Evolutionary conservation across 169 alveolate genomes (phyloP), one percentile per base, ranked within the genome.

Genomic region (Plasmodium vinckei): DNA sequence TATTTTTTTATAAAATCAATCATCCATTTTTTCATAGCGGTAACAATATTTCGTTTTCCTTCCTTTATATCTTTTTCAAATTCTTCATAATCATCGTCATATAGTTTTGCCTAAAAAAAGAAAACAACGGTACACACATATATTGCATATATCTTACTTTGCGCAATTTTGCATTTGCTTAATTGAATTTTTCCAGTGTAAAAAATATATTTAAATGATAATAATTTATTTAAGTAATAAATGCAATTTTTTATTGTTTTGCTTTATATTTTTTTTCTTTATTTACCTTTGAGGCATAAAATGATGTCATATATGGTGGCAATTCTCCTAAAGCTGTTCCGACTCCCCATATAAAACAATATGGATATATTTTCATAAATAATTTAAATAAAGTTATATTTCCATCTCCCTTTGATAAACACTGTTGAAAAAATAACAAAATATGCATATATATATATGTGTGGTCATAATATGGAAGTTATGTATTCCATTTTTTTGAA

Each of bases 241-340:
- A 33, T 33, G 42, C 7, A 33, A 33, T 33, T 33, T 33, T 33
- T 33, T 33, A 33, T 33, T 33, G 42, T 33, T 33, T 33, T 33
- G 39, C 3, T n/a, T 44, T 46, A 15, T 19, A 0, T 39, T 13
- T 21, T 63, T 46, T 59, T 60, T 73, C 56, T 17, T 21, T 17
- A 84, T 49, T 2, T 46, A 93, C 93, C 82, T 89, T 92, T n/a
- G 97, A 88, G 17, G 98, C 98, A 17, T 98, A 98, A 82, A 94
- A 94, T 0, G 99, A 97, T 15, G 98, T 97, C 54, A 97, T 96
- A 77, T 97, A 97, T n/a, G 99, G 99, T 25, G 99, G 99, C 39
- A 97, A 92, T 90, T 97, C 99, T 2, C 99, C 99, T 12, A 97
- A 72, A 12, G 98, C 99, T 2, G 99, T 96, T 27, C 99, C 99